phyloP scores from a whole-genome alignment of 2,329 filamentous ascomycete genomes.

The Microcyclospora pomicola region DNA sequence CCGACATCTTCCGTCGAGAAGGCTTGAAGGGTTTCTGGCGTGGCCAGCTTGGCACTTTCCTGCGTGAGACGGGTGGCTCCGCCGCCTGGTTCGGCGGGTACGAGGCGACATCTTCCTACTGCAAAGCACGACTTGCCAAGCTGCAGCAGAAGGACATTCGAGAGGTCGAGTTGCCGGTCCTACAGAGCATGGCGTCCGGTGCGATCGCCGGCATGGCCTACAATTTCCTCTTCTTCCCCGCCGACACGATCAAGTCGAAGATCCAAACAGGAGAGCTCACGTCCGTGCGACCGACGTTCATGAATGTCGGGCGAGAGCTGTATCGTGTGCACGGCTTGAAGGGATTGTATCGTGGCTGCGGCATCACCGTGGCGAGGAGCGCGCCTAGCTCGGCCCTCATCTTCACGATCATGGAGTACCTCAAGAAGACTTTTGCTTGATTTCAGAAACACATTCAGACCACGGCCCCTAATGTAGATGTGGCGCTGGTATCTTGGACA shows the following conservation, averaged over 20 bases:
- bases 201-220: slow-evolving; percentile 84
- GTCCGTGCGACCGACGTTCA: slow-evolving; percentile 51
- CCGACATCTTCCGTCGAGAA: slow-evolving; percentile 66
- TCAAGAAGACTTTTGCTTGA: slow-evolving; percentile 51
- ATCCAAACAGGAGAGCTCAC: slow-evolving; percentile 71
- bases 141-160: slow-evolving; percentile 25
- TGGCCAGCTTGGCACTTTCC: slow-evolving; percentile 82
- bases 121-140: slow-evolving; percentile 37
- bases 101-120: slow-evolving; percentile 60
- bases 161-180: slow-evolving; percentile 47
- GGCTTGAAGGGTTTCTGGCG: slow-evolving; percentile 86
- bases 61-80: slow-evolving; percentile 83
- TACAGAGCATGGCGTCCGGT: slow-evolving; percentile 78
- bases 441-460: no score
- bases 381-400: slow-evolving; percentile 97
- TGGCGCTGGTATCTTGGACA: no score
- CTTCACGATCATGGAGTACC: slow-evolving; percentile 82
- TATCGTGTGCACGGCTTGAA: slow-evolving; percentile 71
- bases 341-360: slow-evolving; percentile 85
- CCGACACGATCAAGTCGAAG: slow-evolving; percentile 91
- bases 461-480: no score
- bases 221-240: slow-evolving; percentile 94
- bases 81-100: slow-evolving; percentile 93
- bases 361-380: slow-evolving; percentile 76
- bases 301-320: slow-evolving; percentile 54